Conservation (phyloP, 2,329 filamentous ascomycete species). For the Aspergillus aculeatinus region DNA sequence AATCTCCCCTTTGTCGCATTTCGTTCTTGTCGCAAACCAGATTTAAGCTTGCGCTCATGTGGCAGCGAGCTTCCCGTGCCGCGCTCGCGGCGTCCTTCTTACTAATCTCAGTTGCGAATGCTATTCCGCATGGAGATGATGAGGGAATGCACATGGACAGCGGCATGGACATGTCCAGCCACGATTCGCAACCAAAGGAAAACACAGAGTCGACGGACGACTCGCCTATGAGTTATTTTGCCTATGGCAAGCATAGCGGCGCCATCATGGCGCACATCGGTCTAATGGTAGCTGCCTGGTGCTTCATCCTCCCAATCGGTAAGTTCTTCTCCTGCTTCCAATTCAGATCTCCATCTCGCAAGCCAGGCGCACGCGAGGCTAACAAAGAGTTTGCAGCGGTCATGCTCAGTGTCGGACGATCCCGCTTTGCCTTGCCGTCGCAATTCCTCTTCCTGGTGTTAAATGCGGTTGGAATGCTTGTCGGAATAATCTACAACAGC, state of each 20-base stretch:
- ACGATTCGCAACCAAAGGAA: conserved; percentile 15
- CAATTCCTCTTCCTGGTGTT: conserved; percentile 21
- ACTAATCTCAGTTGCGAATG: conserved; percentile 32
- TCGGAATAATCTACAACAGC: conserved; percentile 24
- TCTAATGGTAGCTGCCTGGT: conserved; percentile 70
- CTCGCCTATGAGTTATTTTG: conserved; percentile 46
- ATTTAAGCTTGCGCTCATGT: conserved; percentile 21
- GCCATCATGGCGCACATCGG: conserved; percentile 67
- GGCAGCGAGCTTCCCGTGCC: conserved; percentile 24
- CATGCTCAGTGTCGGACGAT: conserved; percentile 81
- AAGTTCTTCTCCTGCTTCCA: conserved; percentile 32
- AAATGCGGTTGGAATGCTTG: conserved; percentile 21
- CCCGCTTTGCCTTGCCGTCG: conserved; percentile 67
- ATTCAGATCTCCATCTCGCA: background rate
- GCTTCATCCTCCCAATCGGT: conserved; percentile 71
- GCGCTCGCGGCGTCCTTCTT: conserved; percentile 31
- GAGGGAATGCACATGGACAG: conserved; percentile 34
- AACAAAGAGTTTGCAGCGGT: conserved; percentile 57
- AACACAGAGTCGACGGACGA: conserved; percentile 22
- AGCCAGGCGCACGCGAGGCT: background rate
- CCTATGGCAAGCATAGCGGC: conserved; percentile 40
- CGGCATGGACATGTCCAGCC: conserved; percentile 25
- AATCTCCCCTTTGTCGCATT: background rate
- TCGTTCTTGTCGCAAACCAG: conserved; percentile 3
- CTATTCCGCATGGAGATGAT: conserved; percentile 36